Percentiles rank a stretch among this genome's conserved stretches.
These are phyloP conservation scores for Eucalyptus grandis DNA, from an alignment of 345 rosid species.

Conservation along the genomic window DNA sequence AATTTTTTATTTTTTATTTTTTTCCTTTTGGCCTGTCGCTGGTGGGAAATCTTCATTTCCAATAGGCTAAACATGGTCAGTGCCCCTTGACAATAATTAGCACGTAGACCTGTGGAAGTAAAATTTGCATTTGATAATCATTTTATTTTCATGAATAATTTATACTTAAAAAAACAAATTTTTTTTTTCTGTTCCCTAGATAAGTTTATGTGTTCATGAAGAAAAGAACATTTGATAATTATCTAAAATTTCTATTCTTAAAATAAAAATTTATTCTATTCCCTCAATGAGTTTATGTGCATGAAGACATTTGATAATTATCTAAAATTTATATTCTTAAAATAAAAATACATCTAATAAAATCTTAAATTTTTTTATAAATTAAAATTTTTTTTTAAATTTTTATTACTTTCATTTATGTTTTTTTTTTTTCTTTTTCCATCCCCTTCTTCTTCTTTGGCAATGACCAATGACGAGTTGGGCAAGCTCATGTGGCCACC, in stretches of 20 bases:
- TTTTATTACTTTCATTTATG: too few species aligned
- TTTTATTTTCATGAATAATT: rapidly evolving
- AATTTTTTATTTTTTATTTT: too few species aligned
- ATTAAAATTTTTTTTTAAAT: too few species aligned
- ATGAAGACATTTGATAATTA: rapidly evolving
- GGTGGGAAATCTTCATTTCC: background rate
- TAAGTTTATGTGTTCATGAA: rapidly evolving
- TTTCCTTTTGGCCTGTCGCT: too few species aligned
- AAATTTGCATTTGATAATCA: rapidly evolving
- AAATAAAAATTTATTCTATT: too few species aligned
- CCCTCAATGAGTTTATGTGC: too few species aligned
- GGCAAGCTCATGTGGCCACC: too few species aligned
- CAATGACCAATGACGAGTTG: rapidly evolving
- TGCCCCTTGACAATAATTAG: too few species aligned
- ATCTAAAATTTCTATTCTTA: rapidly evolving
- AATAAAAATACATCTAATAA: rapidly evolving
- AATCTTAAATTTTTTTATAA: too few species aligned
- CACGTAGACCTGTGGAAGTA: rapidly evolving
- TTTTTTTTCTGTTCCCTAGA: rapidly evolving
- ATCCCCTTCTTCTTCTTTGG: too few species aligned
- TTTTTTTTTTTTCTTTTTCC: too few species aligned
- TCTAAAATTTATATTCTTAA: rapidly evolving
- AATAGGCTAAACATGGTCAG: background rate
- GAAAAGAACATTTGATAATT: rapidly evolving
- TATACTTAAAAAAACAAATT: too few species aligned